Evolutionary conservation across 768 basidiomycete genomes (phyloP).

Genomic region (Roridomyces roridus): DNA sequence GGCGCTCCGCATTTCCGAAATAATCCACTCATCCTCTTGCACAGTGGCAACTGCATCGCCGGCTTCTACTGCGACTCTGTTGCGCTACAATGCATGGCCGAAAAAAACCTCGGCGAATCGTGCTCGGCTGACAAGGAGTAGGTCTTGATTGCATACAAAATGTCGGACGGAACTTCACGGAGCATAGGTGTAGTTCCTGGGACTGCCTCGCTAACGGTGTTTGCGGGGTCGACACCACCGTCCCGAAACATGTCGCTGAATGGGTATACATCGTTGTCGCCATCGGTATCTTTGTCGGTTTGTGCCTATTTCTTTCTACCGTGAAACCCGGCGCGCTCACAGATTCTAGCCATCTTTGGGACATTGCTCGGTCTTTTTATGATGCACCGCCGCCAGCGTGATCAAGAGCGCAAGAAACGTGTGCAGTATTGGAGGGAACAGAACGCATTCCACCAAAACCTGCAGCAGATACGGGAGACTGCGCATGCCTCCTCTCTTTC

Average conservation of each 20-base stretch:
- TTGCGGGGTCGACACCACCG: constrained; percentile 68
- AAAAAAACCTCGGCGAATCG: constrained; percentile 59
- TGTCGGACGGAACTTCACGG: neutral
- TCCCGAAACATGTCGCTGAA: constrained; percentile 63
- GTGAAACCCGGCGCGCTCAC: neutral
- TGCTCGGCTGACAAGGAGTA: constrained; percentile 64
- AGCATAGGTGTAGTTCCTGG: constrained; percentile 70
- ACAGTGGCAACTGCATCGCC: constrained; percentile 75
- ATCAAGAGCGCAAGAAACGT: constrained; percentile 81
- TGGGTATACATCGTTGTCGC: constrained; percentile 80
- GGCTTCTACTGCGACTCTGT: constrained; percentile 80
- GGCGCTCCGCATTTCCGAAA: constrained; percentile 7
- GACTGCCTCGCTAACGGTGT: constrained; percentile 68
- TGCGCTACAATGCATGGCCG: constrained; percentile 61
- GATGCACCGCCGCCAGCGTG: constrained; percentile 74
- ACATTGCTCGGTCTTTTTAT: constrained; percentile 73
- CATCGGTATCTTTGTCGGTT: constrained; percentile 75
- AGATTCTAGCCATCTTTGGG: constrained; percentile 70
- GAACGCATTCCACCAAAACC: constrained; percentile 83
- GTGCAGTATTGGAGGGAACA: constrained; percentile 92
- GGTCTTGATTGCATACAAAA: constrained; percentile 17
- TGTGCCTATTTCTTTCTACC: constrained; percentile 28
- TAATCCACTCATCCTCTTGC: constrained; percentile 1
- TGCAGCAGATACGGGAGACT: constrained; percentile 79
- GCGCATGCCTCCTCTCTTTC: constrained; percentile 71